phyloP scores from a whole-genome alignment of 2,329 filamentous ascomycete species.

The Escovopsis weberi region DNA sequence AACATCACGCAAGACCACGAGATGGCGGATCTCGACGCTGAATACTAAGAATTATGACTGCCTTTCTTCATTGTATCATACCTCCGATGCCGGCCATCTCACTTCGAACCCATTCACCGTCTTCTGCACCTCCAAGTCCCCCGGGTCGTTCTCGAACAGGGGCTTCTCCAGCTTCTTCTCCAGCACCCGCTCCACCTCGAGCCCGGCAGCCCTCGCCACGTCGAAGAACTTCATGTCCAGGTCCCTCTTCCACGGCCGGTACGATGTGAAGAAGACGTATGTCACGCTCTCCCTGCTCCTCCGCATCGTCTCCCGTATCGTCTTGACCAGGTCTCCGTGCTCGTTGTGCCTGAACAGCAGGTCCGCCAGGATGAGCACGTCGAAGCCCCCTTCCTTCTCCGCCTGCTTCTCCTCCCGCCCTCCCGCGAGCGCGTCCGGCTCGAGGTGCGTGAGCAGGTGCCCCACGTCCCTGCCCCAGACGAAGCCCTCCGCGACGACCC shows the following conservation, averaged over 20 bases:
- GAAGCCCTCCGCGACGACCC: conserved; percentile 53
- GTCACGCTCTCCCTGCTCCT: conserved; percentile 42
- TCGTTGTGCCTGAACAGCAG: conserved; percentile 85
- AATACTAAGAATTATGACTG: too few species aligned
- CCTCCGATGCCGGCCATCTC: conserved; percentile 38
- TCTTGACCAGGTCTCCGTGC: conserved; percentile 62
- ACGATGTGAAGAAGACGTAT: conserved; percentile 87
- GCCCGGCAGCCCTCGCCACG: conserved; percentile 52
- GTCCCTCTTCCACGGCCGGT: conserved; percentile 77
- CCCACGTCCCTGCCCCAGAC: conserved; percentile 62
- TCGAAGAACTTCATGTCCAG: conserved; percentile 84
- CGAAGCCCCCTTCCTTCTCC: conserved; percentile 37
- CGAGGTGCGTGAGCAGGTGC: conserved; percentile 43
- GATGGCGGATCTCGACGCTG: too few species aligned
- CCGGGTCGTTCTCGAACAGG: conserved; percentile 79
- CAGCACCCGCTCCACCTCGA: conserved; percentile 64
- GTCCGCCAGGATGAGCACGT: conserved; percentile 75
- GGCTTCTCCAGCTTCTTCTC: conserved; percentile 73
- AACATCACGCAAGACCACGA: too few species aligned
- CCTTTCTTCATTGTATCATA: too few species aligned
- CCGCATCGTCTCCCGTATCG: conserved; percentile 53
- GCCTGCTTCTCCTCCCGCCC: conserved; percentile 1
- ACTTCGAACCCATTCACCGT: conserved; percentile 72
- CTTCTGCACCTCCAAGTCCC: conserved; percentile 65
- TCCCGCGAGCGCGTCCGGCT: conserved; percentile 10